Evolutionary conservation across 2,329 filamentous ascomycete species (phyloP).

Genomic region (Colletotrichum magnum): DNA sequence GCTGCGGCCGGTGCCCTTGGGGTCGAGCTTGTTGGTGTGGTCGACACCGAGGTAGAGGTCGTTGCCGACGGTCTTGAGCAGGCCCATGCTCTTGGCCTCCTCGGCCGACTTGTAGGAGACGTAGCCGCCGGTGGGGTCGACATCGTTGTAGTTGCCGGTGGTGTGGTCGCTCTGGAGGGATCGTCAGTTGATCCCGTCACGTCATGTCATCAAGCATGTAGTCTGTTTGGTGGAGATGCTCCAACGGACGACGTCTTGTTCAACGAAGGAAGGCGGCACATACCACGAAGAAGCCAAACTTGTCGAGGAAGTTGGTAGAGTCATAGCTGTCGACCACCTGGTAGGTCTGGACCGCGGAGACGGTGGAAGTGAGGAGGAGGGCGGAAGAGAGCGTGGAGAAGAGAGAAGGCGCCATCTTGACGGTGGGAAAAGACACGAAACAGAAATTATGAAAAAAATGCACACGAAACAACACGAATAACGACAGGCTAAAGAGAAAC

Average conservation of each 20-base stretch:
- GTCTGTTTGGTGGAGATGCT: not conserved
- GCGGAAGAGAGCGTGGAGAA: conserved; percentile 39
- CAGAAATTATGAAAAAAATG: not conserved
- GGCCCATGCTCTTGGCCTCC: conserved; percentile 52
- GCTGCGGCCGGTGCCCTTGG: conserved; percentile 54
- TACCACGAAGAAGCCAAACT: conserved; percentile 61
- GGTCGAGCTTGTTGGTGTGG: conserved; percentile 44
- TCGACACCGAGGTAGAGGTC: conserved; percentile 59
- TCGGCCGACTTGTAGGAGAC: conserved; percentile 65
- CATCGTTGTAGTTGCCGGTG: conserved; percentile 42
- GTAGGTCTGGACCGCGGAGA: conserved; percentile 31
- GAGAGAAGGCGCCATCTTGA: conserved; percentile 40
- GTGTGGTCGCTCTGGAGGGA: conserved; percentile 38
- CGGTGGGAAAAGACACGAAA: not conserved
- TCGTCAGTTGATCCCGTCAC: conserved; percentile 14
- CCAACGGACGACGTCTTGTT: too few relatives aligned
- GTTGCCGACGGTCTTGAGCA: conserved; percentile 50
- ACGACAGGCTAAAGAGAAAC: conserved; percentile 4
- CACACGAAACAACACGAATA: conserved; percentile 17
- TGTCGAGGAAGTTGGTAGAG: conserved; percentile 61
- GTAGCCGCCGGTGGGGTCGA: conserved; percentile 76
- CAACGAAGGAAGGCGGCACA: conserved; percentile 6
- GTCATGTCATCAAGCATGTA: conserved; percentile 12
- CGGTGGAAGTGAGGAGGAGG: conserved; percentile 33
- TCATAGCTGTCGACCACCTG: conserved; percentile 41